Conservation (phyloP, 305 asterid genomes). For the Fraxinus velutina region DNA sequence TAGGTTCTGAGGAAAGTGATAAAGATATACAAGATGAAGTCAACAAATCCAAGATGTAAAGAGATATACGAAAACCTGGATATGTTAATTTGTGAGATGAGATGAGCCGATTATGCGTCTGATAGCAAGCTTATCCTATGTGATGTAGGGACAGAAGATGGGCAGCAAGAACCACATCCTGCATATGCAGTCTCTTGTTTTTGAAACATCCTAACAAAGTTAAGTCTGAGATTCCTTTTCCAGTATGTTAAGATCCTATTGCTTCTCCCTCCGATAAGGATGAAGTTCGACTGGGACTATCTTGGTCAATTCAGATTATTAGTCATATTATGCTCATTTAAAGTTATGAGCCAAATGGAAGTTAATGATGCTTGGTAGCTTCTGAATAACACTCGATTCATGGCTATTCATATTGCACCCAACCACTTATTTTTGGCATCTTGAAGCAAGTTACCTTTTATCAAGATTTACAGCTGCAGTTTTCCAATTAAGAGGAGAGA, state of each 20-base stretch:
- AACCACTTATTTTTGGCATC: not conserved
- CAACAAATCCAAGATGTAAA: conserved; percentile 47
- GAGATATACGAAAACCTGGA: conserved; percentile 56
- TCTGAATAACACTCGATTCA: not conserved
- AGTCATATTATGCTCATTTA: not conserved
- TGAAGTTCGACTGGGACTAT: not conserved
- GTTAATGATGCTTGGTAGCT: not conserved
- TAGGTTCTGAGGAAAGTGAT: conserved; percentile 50
- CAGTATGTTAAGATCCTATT: not conserved
- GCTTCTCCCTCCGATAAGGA: not conserved
- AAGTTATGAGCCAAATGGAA: not conserved
- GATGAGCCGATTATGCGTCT: conserved; percentile 28
- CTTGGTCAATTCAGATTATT: not conserved
- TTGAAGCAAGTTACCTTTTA: not conserved
- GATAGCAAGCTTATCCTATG: conserved; percentile 13
- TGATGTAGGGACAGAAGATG: conserved; percentile 24
- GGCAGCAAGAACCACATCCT: conserved; percentile 20
- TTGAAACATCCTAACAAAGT: not conserved
- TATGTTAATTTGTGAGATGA: conserved; percentile 57
- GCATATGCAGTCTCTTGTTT: conserved; percentile 12
- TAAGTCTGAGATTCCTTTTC: not conserved
- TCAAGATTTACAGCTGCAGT: not conserved
- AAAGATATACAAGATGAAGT: conserved; percentile 36
- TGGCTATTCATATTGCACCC: not conserved
- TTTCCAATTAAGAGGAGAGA: not conserved